Base-by-base conservation (phyloP, 2,329 filamentous ascomycete genomes). In the Diaporthe sp. region DNA sequence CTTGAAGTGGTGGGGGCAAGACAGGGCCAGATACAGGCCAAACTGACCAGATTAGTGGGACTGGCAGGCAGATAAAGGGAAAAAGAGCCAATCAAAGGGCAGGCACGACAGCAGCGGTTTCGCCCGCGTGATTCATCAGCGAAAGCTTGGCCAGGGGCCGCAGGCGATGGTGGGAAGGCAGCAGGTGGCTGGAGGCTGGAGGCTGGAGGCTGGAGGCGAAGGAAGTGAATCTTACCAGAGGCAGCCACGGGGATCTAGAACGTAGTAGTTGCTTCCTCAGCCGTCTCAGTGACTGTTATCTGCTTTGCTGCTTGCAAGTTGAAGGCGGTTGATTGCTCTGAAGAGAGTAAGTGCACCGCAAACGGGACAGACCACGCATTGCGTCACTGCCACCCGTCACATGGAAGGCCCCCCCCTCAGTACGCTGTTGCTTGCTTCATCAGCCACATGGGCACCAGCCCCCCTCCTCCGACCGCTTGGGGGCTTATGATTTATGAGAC, bases 101-200 rank as follows among this genome's bases (percentile, higher is more conserved):
- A 28, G 65, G 46, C 34, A 53, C 65, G 22, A 28, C 46, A 28
- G 22, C 22, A 15, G 31, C 44, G 46, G 65, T 70, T 31, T 70
- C 49, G 65, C 65, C 65, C 49, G 65, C 65, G 65, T 70, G 65
- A 70, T 70, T 70, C 65, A 70, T 70, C 65, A 70, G 65, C 65
- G 42, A 49, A n/a, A 49, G 61, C 61, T 67, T 67, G 61, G 61
- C 42, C 28, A 49, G 44, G 44, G 44, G 9, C 15, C 22, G 57
- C 15, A 37, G 39, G 28, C 55, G n/a, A 12, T 22, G 28, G 31
- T 13, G 31, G 28, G 55, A 15, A 22, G 55, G 55, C 57, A 60
- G 42, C 61, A 31, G 61, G 61, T 49, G 61, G 61, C 61, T 67
- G 61, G 57, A 60, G 57, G 57, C 22, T n/a, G 31, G 57, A 60